phyloP scores from a whole-genome alignment of 2,329 filamentous ascomycete species.

The Lasiodiplodia hormozganensis region DNA sequence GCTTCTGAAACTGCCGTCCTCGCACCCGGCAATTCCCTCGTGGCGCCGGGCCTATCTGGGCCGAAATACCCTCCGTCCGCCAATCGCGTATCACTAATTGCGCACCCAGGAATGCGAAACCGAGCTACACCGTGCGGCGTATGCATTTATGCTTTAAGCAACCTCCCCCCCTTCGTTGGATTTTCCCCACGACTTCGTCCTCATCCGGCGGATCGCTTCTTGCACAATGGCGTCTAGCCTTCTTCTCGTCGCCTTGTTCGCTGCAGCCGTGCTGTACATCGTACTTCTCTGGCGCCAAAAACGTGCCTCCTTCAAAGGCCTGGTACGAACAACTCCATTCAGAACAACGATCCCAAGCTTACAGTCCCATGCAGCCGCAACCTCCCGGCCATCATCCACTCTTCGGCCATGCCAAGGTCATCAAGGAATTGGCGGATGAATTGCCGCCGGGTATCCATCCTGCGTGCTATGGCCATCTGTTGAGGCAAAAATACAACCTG shows the following conservation, averaged over 20 bases:
- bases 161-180: neutral
- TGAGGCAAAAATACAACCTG: slow-evolving; percentile 19
- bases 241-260: neutral
- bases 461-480: neutral
- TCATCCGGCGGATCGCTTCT: neutral
- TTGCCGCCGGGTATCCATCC: slow-evolving; percentile 22
- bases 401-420: slow-evolving; percentile 12
- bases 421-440: neutral
- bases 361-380: neutral
- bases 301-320: neutral
- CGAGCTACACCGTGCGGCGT: slow-evolving; percentile 16
- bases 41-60: neutral
- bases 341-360: neutral
- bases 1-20: neutral
- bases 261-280: neutral
- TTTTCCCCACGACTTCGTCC: neutral
- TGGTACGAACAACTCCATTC: neutral
- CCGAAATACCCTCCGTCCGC: no score
- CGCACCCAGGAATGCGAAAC: slow-evolving; percentile 8
- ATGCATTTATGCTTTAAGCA: neutral
- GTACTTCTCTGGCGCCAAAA: neutral
- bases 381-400: slow-evolving; percentile 9
- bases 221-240: neutral
- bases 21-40: neutral
- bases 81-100: neutral